phyloP scores from a whole-genome alignment of 768 basidiomycete species.

The Calocera cornea region DNA sequence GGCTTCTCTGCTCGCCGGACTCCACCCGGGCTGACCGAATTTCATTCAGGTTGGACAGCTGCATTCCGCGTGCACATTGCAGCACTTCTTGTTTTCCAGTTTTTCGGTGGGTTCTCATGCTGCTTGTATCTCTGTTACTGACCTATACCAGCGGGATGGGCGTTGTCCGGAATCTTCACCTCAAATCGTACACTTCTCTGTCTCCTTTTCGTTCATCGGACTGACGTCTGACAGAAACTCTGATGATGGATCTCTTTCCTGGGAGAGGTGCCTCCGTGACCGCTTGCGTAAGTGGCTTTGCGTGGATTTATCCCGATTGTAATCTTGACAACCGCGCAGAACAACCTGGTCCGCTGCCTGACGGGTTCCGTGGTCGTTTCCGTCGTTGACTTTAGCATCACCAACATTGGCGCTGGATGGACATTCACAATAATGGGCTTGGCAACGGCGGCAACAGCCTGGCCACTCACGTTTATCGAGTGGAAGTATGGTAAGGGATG shows the following conservation, averaged over 20 bases:
- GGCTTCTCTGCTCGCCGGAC: constrained; percentile 10
- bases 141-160: constrained; percentile 8
- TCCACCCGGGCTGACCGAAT: constrained; percentile 9
- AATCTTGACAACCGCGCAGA: constrained; percentile 7
- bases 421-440: background rate
- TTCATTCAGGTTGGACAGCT: constrained; percentile 19
- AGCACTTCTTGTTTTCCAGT: constrained; percentile 21
- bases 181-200: background rate
- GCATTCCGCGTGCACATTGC: constrained; percentile 17
- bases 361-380: constrained; percentile 12
- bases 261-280: constrained; percentile 23
- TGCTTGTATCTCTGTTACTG: background rate
- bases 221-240: background rate
- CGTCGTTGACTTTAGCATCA: constrained; percentile 2
- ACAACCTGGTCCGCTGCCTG: constrained; percentile 17
- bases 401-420: background rate
- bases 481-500: background rate
- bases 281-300: constrained; percentile 9
- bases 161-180: constrained; percentile 14
- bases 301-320: background rate
- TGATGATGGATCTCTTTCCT: constrained; percentile 24
- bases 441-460: background rate
- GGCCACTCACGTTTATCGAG: background rate
- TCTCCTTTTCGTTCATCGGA: background rate
- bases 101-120: constrained; percentile 10